Conservation (phyloP, 1,139 yeast genomes). For the Taphrina deformans region DNA sequence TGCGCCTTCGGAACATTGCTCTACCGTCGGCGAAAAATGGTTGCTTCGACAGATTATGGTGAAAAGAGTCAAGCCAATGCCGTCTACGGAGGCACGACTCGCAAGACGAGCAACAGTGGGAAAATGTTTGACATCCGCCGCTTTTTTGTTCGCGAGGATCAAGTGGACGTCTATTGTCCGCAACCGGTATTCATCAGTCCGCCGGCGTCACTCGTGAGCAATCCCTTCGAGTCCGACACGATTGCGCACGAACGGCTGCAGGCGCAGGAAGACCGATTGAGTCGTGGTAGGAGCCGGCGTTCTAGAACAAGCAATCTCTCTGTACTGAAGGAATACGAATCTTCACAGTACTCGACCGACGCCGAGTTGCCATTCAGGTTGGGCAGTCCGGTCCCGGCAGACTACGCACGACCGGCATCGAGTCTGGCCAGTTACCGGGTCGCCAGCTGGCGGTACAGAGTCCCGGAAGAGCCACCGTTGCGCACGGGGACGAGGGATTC, state of each 20-base stretch:
- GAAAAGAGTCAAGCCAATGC: background rate
- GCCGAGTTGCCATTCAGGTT: conserved; percentile 6
- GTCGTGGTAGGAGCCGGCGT: background rate
- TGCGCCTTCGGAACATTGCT: background rate
- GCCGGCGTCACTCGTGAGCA: background rate
- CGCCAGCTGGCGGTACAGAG: conserved; percentile 8
- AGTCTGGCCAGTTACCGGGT: background rate
- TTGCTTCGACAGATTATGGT: background rate
- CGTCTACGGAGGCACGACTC: background rate
- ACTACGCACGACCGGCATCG: background rate
- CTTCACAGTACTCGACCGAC: conserved; percentile 3
- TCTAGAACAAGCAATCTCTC: background rate
- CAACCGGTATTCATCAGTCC: background rate
- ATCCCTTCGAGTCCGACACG: background rate
- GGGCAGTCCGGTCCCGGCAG: conserved; percentile 10
- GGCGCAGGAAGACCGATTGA: background rate
- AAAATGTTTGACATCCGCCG: conserved; percentile 1
- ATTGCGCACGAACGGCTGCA: background rate
- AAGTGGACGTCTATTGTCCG: background rate
- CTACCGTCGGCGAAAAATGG: background rate
- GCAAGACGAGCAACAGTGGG: background rate
- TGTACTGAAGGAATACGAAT: background rate
- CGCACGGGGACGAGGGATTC: background rate
- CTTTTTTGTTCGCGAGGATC: background rate
- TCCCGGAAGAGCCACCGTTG: background rate